Evolutionary conservation across 2,329 filamentous ascomycete genomes (phyloP), one percentile per base, ranked within the genome.

Genomic region (Claviceps paspali): DNA sequence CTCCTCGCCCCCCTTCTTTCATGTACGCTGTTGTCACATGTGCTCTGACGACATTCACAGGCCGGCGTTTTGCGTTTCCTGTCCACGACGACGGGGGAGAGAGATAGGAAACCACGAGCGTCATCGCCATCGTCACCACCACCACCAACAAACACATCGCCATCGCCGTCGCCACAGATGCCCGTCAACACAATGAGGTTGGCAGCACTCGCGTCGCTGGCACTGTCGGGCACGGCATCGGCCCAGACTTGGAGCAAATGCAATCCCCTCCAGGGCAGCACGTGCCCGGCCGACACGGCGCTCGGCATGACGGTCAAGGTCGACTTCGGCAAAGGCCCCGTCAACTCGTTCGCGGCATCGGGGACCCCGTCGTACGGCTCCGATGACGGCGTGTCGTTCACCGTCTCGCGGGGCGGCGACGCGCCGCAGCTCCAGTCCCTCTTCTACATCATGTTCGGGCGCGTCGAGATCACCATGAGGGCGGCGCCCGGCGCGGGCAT

Each of bases 371-470:
- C 75, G 2, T 96, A 94, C 62, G 72, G 68, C 54, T 65, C 18
- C 30, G 5, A 67, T 19, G 72, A 87, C 53, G 91, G 91, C 41
- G 87, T 73, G 19, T 73, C 73, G 12, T 92, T 98, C 56, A 86
- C 83, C 19, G 79, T 98, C 36, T 61, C 74, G 36, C 64, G 77
- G 52, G 68, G 77, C 35, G 87, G 88, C 40, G 84, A 98, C 53
- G 74, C 85, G 3, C 91, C 91, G 0, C 81, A 88, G 56, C 73
- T 98, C 43, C 71, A 72, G 45, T 93, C 86, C 43, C 75, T 91
- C 51, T 96, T 93, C 73, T 96, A 95, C 68, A 94, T 98, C 64
- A 96, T 98, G 91, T 98, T 95, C 56, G 91, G 91, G 47, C 82
- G 79, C 45, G 82, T 95, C 52, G 82, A 93, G 46, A 74, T 87